Percentiles rank a stretch among this genome's conserved stretches.
Conservation (phyloP, 352 stramenopile genomes). For the Pythium biforme region DNA sequence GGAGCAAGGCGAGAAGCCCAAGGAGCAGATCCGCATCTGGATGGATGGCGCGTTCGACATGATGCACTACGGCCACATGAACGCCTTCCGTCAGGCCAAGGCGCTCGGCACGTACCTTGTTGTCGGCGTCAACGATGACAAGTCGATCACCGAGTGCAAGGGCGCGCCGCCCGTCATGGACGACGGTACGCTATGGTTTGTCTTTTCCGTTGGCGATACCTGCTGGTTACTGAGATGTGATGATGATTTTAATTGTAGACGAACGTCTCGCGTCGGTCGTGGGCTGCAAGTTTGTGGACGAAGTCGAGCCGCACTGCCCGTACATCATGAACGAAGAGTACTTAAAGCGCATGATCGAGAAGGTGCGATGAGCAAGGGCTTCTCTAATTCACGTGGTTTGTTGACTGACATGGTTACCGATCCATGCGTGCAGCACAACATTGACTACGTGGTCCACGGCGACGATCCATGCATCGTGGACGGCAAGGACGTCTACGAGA, state of each 20-base stretch:
- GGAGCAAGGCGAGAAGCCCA: conserved; percentile 54
- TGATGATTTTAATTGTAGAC: conserved; percentile 33
- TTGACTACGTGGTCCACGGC: conserved; percentile 99
- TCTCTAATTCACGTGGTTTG: too few relatives aligned
- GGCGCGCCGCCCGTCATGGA: conserved; percentile 94
- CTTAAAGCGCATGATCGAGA: conserved; percentile 96
- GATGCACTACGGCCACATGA: conserved; percentile 99
- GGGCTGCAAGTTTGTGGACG: conserved; percentile 98
- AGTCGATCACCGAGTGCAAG: conserved; percentile 97
- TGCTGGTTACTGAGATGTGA: not conserved
- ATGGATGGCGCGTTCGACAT: conserved; percentile 99
- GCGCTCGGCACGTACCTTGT: conserved; percentile 97
- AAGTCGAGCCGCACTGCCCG: conserved; percentile 95
- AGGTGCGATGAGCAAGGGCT: conserved; percentile 37
- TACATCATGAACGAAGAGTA: conserved; percentile 99
- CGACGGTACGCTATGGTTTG: conserved; percentile 51
- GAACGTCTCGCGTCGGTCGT: conserved; percentile 95
- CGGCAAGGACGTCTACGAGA: conserved; percentile 98
- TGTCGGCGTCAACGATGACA: conserved; percentile 98
- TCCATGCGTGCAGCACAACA: conserved; percentile 72
- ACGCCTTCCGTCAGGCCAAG: conserved; percentile 96
- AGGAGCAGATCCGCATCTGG: conserved; percentile 96
- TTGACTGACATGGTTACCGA: too few relatives aligned
- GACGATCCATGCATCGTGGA: conserved; percentile 99
- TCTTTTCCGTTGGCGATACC: not conserved